Evolutionary conservation across 305 asterid genomes (phyloP), one percentile per base, ranked within the genome.

Genomic region (Solanum chacoense): DNA sequence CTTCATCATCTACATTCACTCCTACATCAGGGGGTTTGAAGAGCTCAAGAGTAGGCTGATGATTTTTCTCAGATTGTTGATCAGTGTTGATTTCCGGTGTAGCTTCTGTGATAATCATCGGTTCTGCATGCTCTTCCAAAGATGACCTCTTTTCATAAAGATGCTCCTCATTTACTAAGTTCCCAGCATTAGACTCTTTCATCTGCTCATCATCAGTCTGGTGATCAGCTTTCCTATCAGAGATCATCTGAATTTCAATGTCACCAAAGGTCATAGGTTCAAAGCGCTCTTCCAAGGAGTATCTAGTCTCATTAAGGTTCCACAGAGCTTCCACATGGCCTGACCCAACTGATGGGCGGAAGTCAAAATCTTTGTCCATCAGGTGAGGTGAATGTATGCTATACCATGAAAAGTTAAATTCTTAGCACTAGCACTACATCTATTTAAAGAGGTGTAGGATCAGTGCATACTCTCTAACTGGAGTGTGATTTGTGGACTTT

Each of bases 391-490:
- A 95, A 78, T 89, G 76, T 40, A 95, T 94, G 75, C 99, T 97
- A 95, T 93, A 92, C 90, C 78, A 91, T 73, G 88, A 87, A 32
- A 76, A 84, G 87, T 67, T 67, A 31, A 55, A 80, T 31, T 40
- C 35, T 65, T 88, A 29, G 73, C 40, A 83, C 73, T 18, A 50
- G 87, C 71, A 50, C 12, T 83, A 50, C 12, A 31, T 38, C 85
- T 24, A 71, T 12, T 9, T 24, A 42, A 73, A n/a, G 38, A 73
- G 78, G 91, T 22, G 20, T 85, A 88, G 73, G 67, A 31, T 83
- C 29, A 50, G 87, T 50, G 42, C 98, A 38, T 94, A 97, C 98
- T 96, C 97, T 92, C 92, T 91, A 59, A 92, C 94, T 50, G 98
- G 98, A 85, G 98, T 96, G 88, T 84, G 13, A 45, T 88, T 89